Evolutionary conservation across 2,329 filamentous ascomycete species (phyloP).

Genomic region (Colletotrichum cuscutae): DNA sequence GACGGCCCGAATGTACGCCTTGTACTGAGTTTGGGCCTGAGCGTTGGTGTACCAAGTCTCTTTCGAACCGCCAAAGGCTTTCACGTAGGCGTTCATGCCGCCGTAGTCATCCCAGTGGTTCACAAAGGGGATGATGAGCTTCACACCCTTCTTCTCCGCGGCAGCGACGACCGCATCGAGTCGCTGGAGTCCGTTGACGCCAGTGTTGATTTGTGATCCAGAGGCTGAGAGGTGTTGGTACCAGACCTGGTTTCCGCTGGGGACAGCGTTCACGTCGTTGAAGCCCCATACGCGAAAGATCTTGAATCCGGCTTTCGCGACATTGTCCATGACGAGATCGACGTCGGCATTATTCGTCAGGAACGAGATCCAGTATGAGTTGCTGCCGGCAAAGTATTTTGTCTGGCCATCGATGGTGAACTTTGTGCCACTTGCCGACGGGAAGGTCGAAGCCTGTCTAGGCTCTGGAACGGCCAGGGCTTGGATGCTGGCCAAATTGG

Average conservation of each 20-base stretch:
- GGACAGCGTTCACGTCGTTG: slow-evolving; percentile 63
- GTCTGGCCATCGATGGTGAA: slow-evolving; percentile 56
- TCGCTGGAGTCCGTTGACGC: slow-evolving; percentile 64
- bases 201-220: slow-evolving; percentile 70
- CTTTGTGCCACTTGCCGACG: slow-evolving; percentile 36
- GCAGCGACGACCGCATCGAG: slow-evolving; percentile 71
- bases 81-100: slow-evolving; percentile 68
- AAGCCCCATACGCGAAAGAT: slow-evolving; percentile 72
- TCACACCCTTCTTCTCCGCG: slow-evolving; percentile 68
- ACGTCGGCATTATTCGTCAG: slow-evolving; percentile 63
- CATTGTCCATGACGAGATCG: slow-evolving; percentile 57
- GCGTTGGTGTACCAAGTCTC: slow-evolving; percentile 64
- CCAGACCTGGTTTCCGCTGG: slow-evolving; percentile 53
- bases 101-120: slow-evolving; percentile 79
- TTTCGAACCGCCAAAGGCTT: slow-evolving; percentile 62
- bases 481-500: neutral
- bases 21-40: slow-evolving; percentile 61
- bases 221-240: slow-evolving; percentile 64
- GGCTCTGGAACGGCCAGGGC: neutral
- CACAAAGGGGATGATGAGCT: slow-evolving; percentile 73
- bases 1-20: slow-evolving; percentile 55
- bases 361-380: slow-evolving; percentile 66
- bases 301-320: slow-evolving; percentile 61
- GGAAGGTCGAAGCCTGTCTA: slow-evolving; percentile 1
- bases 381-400: slow-evolving; percentile 63